These are phyloP conservation scores for Komagataea norvegica DNA, from an alignment of 1,139 yeast genomes.

Conservation along the genomic window DNA sequence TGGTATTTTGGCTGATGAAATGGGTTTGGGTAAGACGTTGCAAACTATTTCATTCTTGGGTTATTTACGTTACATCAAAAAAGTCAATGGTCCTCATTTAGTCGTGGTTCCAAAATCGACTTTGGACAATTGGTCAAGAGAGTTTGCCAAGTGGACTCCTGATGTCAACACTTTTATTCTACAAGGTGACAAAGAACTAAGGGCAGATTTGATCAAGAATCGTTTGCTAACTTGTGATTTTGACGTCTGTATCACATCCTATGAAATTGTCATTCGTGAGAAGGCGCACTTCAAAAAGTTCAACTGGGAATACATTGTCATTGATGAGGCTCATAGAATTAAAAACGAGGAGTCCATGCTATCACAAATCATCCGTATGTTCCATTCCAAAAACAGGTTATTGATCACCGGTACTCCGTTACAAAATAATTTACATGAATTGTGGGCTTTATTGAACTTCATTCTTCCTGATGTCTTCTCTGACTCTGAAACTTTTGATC, in stretches of 20 bases:
- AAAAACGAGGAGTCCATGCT: constrained; percentile 72
- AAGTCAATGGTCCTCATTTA: constrained; percentile 66
- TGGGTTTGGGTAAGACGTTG: constrained; percentile 95
- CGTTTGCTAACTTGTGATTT: constrained; percentile 56
- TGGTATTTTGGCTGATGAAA: constrained; percentile 95
- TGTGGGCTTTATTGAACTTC: constrained; percentile 77
- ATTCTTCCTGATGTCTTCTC: constrained; percentile 74
- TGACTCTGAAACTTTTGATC: constrained; percentile 68
- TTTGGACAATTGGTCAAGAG: constrained; percentile 75
- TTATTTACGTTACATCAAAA: constrained; percentile 55
- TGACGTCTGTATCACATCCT: constrained; percentile 69
- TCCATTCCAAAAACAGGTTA: constrained; percentile 64
- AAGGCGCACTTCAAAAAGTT: constrained; percentile 59
- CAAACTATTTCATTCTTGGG: constrained; percentile 88
- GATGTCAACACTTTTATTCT: constrained; percentile 63
- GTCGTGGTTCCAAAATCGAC: constrained; percentile 78
- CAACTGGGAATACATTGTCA: constrained; percentile 69
- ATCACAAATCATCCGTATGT: constrained; percentile 70
- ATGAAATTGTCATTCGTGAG: constrained; percentile 73
- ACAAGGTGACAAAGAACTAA: constrained; percentile 69
- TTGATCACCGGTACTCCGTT: constrained; percentile 79
- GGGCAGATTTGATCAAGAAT: constrained; percentile 48
- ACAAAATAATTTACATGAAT: constrained; percentile 72
- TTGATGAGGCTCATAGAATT: constrained; percentile 80
- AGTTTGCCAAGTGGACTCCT: constrained; percentile 75